Evolutionary conservation across 495 filamentous ascomycete species (phyloP).

Genomic region (Aspergillus cavernicola): DNA sequence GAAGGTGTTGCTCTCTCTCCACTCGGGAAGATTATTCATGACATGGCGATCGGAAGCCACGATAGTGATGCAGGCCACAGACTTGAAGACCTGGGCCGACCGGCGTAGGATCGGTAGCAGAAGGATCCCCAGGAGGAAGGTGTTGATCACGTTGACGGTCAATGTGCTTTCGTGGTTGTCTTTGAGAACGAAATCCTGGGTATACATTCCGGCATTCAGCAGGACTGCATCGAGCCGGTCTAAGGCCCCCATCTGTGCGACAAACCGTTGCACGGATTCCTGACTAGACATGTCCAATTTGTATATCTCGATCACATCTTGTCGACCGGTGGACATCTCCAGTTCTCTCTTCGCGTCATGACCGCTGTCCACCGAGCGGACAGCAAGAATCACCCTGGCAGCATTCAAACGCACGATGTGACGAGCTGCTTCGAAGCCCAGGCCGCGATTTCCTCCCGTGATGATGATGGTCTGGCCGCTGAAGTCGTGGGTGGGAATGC

Average conservation of each 20-base stretch:
- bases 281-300: constrained; percentile 31
- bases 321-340: constrained; percentile 13
- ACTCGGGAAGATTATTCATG: not conserved
- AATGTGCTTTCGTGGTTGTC: constrained; percentile 38
- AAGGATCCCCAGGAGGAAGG: constrained; percentile 30
- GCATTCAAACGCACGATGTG: constrained; percentile 21
- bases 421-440: constrained; percentile 28
- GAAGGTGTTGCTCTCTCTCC: not conserved
- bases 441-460: constrained; percentile 27
- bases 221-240: constrained; percentile 31
- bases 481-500: not conserved
- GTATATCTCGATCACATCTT: constrained; percentile 4
- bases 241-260: constrained; percentile 17
- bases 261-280: constrained; percentile 32
- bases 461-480: constrained; percentile 22
- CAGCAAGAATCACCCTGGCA: constrained; percentile 45
- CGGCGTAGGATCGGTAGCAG: constrained; percentile 27
- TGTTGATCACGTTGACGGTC: constrained; percentile 44
- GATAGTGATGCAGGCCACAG: constrained; percentile 10
- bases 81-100: constrained; percentile 8
- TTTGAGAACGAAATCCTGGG: constrained; percentile 9
- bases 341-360: constrained; percentile 29
- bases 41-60: constrained; percentile 2
- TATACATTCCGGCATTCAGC: constrained; percentile 32
- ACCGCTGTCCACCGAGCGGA: constrained; percentile 43